Evolutionary conservation across 2,329 filamentous ascomycete genomes (phyloP), one percentile per base, ranked within the genome.

Genomic region (Aspergillus sp.): DNA sequence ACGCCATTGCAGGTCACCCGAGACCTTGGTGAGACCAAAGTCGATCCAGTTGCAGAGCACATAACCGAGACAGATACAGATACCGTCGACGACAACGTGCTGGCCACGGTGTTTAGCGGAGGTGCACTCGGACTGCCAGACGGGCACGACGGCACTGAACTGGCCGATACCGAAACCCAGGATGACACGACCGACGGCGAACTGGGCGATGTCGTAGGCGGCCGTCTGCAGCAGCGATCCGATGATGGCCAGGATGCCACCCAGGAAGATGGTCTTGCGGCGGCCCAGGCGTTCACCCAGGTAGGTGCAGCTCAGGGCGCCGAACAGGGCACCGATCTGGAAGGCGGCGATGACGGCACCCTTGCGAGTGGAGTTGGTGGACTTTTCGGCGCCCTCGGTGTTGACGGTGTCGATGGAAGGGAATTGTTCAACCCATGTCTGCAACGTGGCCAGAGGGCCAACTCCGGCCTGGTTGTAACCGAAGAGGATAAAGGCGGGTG

Each of bases 381-480:
- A 39, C 29, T 66, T 63, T 3, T 58, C 29, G 0, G 46, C 60
- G 6, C 68, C 70, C 0, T 49, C 60, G 0, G 70, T 68, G 24
- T 75, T 71, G 12, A 77, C 71, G 4, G 83, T 79, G 67, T 86
- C 81, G 62, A 85, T 84, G 42, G 78, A 69, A 0, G 84, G 85
- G 63, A 87, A 87, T 16, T 77, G 74, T 2, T 73, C 67, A 2
- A 86, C 77, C 63, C 65, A 71, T 24, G 63, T 67, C 24, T 65
- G 56, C 14, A 71, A 61, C 10, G 63, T 68, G 11, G 65, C 62
- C 29, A 71, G 60, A 11, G 64, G 65, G 0, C 68, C 66, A 18
- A 65, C 31, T 4, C 66, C 68, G 2, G 69, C 63, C 51, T 70
- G 68, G 51, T 70, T 70, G 58, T 71, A 70, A 14, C 67, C 69